Conservation (phyloP, 1,284 basidiomycete species). For the Boletus mariae region DNA sequence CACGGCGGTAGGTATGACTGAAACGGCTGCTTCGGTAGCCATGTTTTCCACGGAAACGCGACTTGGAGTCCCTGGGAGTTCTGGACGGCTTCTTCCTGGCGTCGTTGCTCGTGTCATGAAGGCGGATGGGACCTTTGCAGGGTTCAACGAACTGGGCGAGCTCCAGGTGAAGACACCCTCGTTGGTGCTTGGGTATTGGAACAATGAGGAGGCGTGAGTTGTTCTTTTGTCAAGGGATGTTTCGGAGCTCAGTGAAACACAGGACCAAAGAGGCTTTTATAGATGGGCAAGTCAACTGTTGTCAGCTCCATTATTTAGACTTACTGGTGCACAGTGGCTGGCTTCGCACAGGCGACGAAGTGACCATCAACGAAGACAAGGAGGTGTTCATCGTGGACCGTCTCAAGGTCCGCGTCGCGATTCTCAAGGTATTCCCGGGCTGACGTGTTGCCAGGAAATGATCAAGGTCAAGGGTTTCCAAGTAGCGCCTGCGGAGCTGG, state of each 20-base stretch:
- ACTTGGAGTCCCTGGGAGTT: constrained; percentile 53
- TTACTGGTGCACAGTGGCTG: constrained; percentile 43
- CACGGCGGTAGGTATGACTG: constrained; percentile 43
- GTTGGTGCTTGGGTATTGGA: constrained; percentile 53
- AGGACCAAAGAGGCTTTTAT: constrained; percentile 55
- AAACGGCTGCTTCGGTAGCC: constrained; percentile 51
- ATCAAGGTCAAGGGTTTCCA: constrained; percentile 68
- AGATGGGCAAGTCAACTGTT: constrained; percentile 38
- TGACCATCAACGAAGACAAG: constrained; percentile 49
- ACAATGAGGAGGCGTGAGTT: constrained; percentile 62
- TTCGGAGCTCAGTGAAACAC: constrained; percentile 2
- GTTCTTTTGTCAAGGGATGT: background rate
- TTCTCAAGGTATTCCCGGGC: background rate
- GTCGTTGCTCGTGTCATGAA: constrained; percentile 53
- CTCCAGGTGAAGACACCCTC: constrained; percentile 55
- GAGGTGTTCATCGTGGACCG: constrained; percentile 67
- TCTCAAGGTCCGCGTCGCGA: constrained; percentile 48
- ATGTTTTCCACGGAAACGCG: constrained; percentile 46
- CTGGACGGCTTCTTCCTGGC: constrained; percentile 54
- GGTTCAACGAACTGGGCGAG: constrained; percentile 60
- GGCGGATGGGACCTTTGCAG: constrained; percentile 53
- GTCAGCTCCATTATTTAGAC: background rate
- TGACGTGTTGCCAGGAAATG: constrained; percentile 42
- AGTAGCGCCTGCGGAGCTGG: constrained; percentile 67
- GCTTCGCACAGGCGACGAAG: constrained; percentile 71